These are phyloP conservation scores for Miscanthus lutarioriparius DNA, from an alignment of 176 grass and related monocot genomes.

Conservation along the genomic window DNA sequence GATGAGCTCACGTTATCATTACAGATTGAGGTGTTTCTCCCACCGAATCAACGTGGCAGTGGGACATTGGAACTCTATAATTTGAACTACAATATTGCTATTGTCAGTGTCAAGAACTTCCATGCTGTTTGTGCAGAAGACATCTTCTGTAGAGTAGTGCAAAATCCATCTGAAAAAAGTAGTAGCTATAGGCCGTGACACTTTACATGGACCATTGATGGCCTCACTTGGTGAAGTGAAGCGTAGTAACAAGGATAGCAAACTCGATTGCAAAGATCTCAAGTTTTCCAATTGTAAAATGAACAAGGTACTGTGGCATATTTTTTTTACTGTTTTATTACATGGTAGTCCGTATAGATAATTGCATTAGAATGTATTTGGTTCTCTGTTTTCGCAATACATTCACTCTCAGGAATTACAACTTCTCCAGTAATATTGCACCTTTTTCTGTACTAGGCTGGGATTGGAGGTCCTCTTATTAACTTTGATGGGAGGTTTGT, in stretches of 20 bases:
- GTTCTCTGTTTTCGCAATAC: too few relatives aligned
- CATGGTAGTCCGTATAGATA: too few relatives aligned
- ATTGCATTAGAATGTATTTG: too few relatives aligned
- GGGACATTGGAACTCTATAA: constrained; percentile 33
- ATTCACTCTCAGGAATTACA: too few relatives aligned
- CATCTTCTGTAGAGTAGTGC: neutral
- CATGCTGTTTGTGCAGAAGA: neutral
- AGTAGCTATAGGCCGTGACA: constrained; percentile 7
- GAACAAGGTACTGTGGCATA: neutral
- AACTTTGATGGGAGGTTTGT: too few relatives aligned
- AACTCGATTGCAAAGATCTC: constrained; percentile 29
- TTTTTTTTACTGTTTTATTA: neutral
- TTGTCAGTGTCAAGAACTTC: constrained; percentile 4
- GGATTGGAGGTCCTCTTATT: too few relatives aligned
- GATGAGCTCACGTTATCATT: neutral
- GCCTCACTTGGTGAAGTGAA: constrained; percentile 7
- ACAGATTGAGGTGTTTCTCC: constrained; percentile 30
- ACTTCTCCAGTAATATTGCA: too few relatives aligned
- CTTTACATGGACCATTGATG: constrained; percentile 2
- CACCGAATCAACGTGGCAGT: neutral
- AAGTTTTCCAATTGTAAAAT: constrained; percentile 26
- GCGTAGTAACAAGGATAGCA: neutral
- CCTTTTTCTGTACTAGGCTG: too few relatives aligned
- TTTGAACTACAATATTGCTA: constrained; percentile 31
- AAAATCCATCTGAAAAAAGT: neutral